Conservation (phyloP, 441 rosid species). For the Kokia cookei region DNA sequence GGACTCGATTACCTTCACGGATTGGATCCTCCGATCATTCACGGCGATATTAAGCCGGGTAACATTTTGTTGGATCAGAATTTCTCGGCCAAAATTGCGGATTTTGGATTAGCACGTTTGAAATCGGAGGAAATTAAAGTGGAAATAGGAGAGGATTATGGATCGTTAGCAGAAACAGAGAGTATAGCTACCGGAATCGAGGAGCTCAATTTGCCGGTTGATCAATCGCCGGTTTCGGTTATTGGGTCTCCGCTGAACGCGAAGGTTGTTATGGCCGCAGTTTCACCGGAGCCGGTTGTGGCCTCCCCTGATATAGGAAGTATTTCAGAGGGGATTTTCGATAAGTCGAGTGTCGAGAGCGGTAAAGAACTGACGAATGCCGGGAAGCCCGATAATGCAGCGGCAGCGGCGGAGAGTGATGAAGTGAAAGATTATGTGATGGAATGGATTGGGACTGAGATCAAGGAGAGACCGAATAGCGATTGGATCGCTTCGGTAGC, state of each 20-base stretch:
- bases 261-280: conserved; percentile 4
- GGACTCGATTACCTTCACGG: conserved; percentile 70
- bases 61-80: conserved; percentile 60
- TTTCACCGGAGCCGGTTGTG: conserved; percentile 18
- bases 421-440: conserved; percentile 76
- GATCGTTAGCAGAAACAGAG: conserved; percentile 68
- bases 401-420: conserved; percentile 24
- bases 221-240: conserved; percentile 43
- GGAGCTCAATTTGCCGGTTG: conserved; percentile 49
- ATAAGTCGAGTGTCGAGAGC: conserved; percentile 29
- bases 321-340: conserved; percentile 32
- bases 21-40: conserved; percentile 63
- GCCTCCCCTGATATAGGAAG: conserved; percentile 22
- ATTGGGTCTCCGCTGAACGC: conserved; percentile 38
- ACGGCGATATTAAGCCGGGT: conserved; percentile 85
- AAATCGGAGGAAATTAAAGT: conserved; percentile 44
- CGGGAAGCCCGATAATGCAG: conserved; percentile 42
- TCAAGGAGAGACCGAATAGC: conserved; percentile 69
- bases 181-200: conserved; percentile 62
- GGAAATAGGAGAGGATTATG: conserved; percentile 42
- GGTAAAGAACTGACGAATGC: conserved; percentile 16
- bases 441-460: conserved; percentile 91
- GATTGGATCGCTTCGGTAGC: conserved; percentile 49
- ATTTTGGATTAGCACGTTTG: conserved; percentile 80
- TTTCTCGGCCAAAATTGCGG: conserved; percentile 70